Conservation (phyloP, 257 asterid species). For the Plantago major region DNA sequence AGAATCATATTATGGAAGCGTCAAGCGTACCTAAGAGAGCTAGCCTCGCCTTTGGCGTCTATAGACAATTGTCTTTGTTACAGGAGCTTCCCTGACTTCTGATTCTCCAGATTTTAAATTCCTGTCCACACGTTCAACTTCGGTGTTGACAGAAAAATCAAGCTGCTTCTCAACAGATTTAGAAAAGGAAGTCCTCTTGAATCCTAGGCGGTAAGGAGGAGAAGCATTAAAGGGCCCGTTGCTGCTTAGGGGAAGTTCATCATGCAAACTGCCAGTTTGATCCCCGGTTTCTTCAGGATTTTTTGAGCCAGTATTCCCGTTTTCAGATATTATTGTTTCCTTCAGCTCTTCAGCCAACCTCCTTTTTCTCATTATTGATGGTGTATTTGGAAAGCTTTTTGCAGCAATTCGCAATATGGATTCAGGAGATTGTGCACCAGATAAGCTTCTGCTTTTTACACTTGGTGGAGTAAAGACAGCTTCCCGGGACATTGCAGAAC, state of each 20-base stretch:
- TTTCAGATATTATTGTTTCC: conserved; percentile 31
- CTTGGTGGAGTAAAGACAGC: conserved; percentile 64
- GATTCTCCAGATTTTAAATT: conserved; percentile 35
- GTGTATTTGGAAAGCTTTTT: conserved; percentile 74
- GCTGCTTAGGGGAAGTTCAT: conserved; percentile 32
- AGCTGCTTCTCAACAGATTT: conserved; percentile 96
- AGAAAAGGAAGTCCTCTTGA: conserved; percentile 56
- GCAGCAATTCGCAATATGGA: conserved; percentile 83
- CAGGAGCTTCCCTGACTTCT: conserved; percentile 39
- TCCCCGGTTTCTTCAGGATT: conserved; percentile 31
- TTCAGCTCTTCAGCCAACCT: conserved; percentile 32
- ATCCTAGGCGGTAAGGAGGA: conserved; percentile 79
- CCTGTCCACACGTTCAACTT: conserved; percentile 28
- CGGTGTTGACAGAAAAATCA: conserved; percentile 45
- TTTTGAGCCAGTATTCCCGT: conserved; percentile 25
- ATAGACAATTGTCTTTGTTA: conserved; percentile 39
- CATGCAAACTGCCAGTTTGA: conserved; percentile 29
- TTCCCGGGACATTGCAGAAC: conserved; percentile 39
- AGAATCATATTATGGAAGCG: too few relatives aligned
- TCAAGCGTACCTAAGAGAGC: conserved; percentile 4
- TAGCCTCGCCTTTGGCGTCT: conserved; percentile 51
- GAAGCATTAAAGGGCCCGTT: conserved; percentile 58
- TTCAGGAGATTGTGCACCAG: conserved; percentile 59
- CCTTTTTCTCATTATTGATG: conserved; percentile 83
- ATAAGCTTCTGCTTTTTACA: conserved; percentile 35